Conservation (phyloP, 73 alveolate species). For the Tetrahymena borealis region DNA sequence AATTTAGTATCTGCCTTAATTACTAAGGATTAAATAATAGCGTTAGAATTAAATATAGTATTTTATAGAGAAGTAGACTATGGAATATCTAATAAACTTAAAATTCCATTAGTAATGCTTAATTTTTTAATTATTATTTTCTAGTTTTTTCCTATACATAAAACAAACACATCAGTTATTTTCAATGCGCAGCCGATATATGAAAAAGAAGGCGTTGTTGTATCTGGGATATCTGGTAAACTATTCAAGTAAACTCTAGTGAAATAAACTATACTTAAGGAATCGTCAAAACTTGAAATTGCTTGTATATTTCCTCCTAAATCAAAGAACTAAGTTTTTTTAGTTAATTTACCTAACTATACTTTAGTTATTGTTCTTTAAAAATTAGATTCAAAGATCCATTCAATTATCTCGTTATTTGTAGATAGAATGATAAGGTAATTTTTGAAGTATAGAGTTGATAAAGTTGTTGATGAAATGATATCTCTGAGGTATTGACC, state of each 20-base stretch:
- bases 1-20: not conserved
- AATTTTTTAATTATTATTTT: not conserved
- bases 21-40: not conserved
- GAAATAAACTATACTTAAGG: not conserved
- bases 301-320: not conserved
- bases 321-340: not conserved
- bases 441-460: not conserved
- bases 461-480: not conserved
- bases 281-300: not conserved
- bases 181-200: not conserved
- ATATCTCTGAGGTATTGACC: not conserved
- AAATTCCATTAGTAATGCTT: not conserved
- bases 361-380: not conserved
- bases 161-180: not conserved
- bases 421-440: not conserved
- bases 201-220: not conserved
- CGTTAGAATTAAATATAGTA: not conserved
- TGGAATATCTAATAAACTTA: not conserved
- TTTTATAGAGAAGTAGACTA: not conserved
- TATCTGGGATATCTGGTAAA: not conserved
- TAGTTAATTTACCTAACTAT: not conserved
- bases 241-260: not conserved
- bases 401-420: not conserved
- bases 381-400: not conserved
- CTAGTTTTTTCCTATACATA: not conserved